Conservation (phyloP, 2,329 filamentous ascomycete species). For the Penicillium sp. region DNA sequence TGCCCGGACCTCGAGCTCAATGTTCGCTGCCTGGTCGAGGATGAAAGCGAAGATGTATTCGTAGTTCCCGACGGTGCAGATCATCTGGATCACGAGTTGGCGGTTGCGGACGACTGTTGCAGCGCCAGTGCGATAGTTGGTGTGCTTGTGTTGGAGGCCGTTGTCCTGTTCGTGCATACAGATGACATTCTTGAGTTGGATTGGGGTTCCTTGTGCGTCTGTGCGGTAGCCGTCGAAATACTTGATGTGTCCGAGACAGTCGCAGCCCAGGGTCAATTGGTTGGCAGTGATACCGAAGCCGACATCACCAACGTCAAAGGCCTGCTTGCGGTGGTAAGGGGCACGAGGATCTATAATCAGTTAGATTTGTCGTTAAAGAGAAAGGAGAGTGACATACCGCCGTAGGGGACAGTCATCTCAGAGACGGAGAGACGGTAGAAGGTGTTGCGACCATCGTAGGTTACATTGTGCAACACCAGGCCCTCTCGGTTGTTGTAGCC, state of each 20-base stretch:
- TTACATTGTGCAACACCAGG: slow-evolving; percentile 64
- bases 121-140: slow-evolving; percentile 64
- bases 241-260: slow-evolving; percentile 67
- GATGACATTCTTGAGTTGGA: slow-evolving; percentile 61
- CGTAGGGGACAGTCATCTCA: slow-evolving; percentile 59
- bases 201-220: slow-evolving; percentile 56
- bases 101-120: slow-evolving; percentile 63
- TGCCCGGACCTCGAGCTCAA: slow-evolving; percentile 65
- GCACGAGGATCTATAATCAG: slow-evolving; percentile 55
- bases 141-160: slow-evolving; percentile 69
- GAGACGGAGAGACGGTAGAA: slow-evolving; percentile 66
- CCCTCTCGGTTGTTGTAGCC: slow-evolving; percentile 63
- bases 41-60: slow-evolving; percentile 70
- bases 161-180: slow-evolving; percentile 70
- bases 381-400: slow-evolving; percentile 27
- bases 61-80: slow-evolving; percentile 69
- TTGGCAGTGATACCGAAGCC: slow-evolving; percentile 66
- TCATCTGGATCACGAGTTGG: slow-evolving; percentile 65
- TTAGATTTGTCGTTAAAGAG: neutral
- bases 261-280: slow-evolving; percentile 66
- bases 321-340: slow-evolving; percentile 66
- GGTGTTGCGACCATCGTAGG: slow-evolving; percentile 59
- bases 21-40: slow-evolving; percentile 67
- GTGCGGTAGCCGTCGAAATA: slow-evolving; percentile 60
- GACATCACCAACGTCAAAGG: slow-evolving; percentile 67